phyloP scores from a whole-genome alignment of 2,329 filamentous ascomycete species.

The Fusarium brevicatenulatum region DNA sequence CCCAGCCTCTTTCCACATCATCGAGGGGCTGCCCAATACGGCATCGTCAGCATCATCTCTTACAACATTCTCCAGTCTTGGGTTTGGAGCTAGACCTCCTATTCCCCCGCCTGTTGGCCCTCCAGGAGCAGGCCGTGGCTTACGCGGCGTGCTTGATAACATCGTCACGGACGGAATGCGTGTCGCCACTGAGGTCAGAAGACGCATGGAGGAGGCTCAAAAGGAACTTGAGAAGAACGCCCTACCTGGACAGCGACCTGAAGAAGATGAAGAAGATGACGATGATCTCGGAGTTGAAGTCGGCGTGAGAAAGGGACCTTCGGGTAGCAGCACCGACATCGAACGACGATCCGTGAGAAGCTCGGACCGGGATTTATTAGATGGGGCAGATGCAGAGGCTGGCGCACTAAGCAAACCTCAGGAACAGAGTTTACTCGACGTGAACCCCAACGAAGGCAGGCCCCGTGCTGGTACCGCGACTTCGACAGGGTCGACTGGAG shows the following conservation, averaged over 20 bases:
- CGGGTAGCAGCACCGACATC: conserved; percentile 60
- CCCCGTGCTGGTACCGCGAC: conserved; percentile 42
- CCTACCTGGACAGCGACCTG: conserved; percentile 69
- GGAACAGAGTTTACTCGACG: conserved; percentile 50
- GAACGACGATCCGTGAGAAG: conserved; percentile 73
- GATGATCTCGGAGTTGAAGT: conserved; percentile 61
- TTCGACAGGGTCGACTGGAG: conserved; percentile 45
- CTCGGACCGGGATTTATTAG: conserved; percentile 75
- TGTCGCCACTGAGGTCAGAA: conserved; percentile 89
- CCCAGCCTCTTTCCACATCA: conserved; percentile 89
- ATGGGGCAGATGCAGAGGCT: conserved; percentile 78
- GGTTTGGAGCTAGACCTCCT: conserved; percentile 59
- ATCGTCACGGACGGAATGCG: conserved; percentile 98
- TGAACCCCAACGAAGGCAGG: conserved; percentile 42
- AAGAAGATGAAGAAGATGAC: conserved; percentile 77
- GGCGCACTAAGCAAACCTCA: conserved; percentile 54
- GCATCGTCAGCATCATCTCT: conserved; percentile 67
- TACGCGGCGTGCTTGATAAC: conserved; percentile 93
- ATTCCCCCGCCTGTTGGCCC: conserved; percentile 53
- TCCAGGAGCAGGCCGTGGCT: conserved; percentile 71
- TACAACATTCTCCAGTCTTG: conserved; percentile 84
- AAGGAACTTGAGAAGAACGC: conserved; percentile 88
- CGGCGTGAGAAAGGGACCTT: conserved; percentile 51
- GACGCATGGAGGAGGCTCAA: conserved; percentile 95
- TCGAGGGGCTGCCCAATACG: conserved; percentile 65